Base-by-base conservation (phyloP, 768 basidiomycete genomes). In the Pleurotus djamor region DNA sequence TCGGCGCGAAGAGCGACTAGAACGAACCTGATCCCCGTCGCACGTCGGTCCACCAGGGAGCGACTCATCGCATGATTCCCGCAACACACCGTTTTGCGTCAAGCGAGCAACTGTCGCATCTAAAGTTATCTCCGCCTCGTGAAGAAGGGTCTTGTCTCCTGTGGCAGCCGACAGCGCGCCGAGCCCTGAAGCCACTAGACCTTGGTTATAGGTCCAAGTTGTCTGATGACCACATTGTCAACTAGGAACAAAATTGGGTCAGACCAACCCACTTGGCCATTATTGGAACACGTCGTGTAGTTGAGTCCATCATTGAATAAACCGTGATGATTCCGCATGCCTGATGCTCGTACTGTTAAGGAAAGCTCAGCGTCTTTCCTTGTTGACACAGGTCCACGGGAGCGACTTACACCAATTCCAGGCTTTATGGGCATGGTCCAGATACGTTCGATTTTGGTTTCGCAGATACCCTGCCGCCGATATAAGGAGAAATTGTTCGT, bases 191-290 rank as follows among this genome's bases (percentile, higher is more conserved):
- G 82, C 83, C 48, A 85, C 76, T 41, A 86, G 82, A 8, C 79
- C 82, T 65, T 84, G 83, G 61, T 85, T 84, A 64, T 85, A 85
- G 0, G 79, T 83, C 84, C 84, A 84, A 2, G 83, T 77, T 4
- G 82, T 84, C 79, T 83, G 59, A 28, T 58, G 37, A 28, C n/a
- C 33, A 16, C 16, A 21, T 41, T 12, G 35, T 32, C 12, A 12
- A 13, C 9, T 51, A 44, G 21, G 33, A 14, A 48, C 55, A 37
- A 13, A 8, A 3, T 41, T 17, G 6, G 13, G 21, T 28, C 21
- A 10, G 34, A 32, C 14, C n/a, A 13, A 4, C 68, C 6, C 60
- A 76, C 76, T 66, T 79, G 77, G 1, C 78, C 78, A 57, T 81
- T 81, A 61, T 81, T 81, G 43, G 64, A 48, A 58, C 78, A 80